Percentiles rank a stretch among this genome's conserved stretches.
These are phyloP conservation scores for Rosa rugosa DNA, from an alignment of 306 rosid genomes.

Conservation along the genomic window DNA sequence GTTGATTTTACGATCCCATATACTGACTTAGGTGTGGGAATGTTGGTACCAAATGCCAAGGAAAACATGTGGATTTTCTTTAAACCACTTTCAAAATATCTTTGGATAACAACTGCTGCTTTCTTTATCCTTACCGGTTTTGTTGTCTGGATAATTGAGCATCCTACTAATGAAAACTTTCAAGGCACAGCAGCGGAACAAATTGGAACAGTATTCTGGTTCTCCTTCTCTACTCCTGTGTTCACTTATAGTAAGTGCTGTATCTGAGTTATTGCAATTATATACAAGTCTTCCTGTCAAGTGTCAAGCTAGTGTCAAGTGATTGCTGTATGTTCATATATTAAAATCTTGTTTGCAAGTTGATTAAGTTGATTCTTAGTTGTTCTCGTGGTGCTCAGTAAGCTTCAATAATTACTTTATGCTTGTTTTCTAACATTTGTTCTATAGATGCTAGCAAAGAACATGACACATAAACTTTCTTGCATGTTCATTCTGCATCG, in stretches of 20 bases:
- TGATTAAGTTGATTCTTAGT: neutral
- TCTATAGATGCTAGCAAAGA: neutral
- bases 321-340: neutral
- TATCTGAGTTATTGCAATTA: neutral
- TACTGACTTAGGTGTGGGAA: slow-evolving; percentile 14
- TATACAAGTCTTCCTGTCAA: neutral
- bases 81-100: neutral
- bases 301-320: neutral
- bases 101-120: slow-evolving; percentile 17
- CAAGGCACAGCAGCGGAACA: slow-evolving; percentile 18
- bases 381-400: neutral
- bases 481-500: neutral
- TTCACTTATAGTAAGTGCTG: slow-evolving; percentile 25
- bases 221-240: slow-evolving; percentile 16
- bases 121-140: slow-evolving; percentile 21
- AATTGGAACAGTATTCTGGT: slow-evolving; percentile 13
- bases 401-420: neutral
- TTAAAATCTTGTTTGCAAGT: neutral
- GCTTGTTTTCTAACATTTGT: too few relatives aligned
- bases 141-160: slow-evolving; percentile 21
- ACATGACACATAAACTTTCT: neutral
- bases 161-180: slow-evolving; percentile 3
- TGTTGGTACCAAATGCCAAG: neutral
- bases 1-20: slow-evolving; percentile 23
- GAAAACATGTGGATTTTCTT: slow-evolving; percentile 5